These are phyloP conservation scores for Penicillium polonicum DNA, from an alignment of 2,329 filamentous ascomycete species.

Conservation along the genomic window DNA sequence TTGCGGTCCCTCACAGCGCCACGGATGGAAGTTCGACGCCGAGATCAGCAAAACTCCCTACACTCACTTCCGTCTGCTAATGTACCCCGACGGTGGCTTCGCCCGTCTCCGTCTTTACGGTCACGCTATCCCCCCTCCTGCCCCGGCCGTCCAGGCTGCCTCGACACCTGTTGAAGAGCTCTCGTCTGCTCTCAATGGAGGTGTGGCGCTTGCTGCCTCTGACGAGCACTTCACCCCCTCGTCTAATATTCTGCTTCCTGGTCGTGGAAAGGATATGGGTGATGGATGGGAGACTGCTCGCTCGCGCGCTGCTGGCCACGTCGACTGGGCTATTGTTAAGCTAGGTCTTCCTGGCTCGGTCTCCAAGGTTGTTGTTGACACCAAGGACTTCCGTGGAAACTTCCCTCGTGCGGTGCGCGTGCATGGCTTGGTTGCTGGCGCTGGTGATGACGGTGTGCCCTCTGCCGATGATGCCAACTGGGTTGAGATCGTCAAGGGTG, in stretches of 20 bases:
- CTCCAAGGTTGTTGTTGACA: conserved; percentile 43
- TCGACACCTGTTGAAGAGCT: conserved; percentile 36
- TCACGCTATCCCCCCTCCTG: conserved; percentile 39
- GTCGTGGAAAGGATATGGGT: conserved; percentile 47
- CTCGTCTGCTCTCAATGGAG: conserved; percentile 43
- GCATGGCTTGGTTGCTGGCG: conserved; percentile 32
- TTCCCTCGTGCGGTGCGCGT: conserved; percentile 44
- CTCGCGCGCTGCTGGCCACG: conserved; percentile 40
- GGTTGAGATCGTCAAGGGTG: conserved; percentile 38
- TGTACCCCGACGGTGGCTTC: conserved; percentile 50
- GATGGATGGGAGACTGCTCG: conserved; percentile 48
- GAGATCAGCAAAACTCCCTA: conserved; percentile 30
- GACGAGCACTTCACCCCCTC: conserved; percentile 45
- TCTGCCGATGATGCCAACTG: conserved; percentile 37
- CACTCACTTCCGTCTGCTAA: conserved; percentile 45
- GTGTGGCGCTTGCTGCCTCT: conserved; percentile 40
- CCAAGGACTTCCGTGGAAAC: conserved; percentile 48
- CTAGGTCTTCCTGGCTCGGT: conserved; percentile 42
- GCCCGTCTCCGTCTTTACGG: conserved; percentile 46
- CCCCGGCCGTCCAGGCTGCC: background rate
- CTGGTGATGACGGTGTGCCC: conserved; percentile 25
- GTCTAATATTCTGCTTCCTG: conserved; percentile 43
- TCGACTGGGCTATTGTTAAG: conserved; percentile 44
- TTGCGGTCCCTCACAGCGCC: conserved; percentile 44
- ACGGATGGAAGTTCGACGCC: conserved; percentile 40